A percentile compares a stretch with the other conserved stretches of the same genome.
Conservation (phyloP, 1,284 basidiomycete species). For the Inonotus obliquus region DNA sequence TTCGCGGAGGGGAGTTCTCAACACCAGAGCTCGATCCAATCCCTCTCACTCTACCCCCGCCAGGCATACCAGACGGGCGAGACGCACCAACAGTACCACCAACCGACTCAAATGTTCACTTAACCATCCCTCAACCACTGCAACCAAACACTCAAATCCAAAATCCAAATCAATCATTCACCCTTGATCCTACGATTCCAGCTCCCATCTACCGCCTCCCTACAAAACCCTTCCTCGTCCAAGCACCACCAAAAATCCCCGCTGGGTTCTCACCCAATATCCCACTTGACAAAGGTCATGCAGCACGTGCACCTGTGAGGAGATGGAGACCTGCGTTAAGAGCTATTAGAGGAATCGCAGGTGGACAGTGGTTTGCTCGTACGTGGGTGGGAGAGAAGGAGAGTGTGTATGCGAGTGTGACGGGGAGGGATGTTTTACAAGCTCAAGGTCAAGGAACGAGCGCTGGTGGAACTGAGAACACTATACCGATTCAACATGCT, state of each 20-base stretch:
- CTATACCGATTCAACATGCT: background rate
- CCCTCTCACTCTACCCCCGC: constrained; percentile 10
- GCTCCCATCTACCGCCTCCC: constrained; percentile 71
- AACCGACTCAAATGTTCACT: background rate
- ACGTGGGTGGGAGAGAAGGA: constrained; percentile 79
- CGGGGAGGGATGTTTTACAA: constrained; percentile 23
- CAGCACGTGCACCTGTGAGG: constrained; percentile 52
- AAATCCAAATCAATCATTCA: constrained; percentile 34
- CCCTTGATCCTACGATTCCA: constrained; percentile 42
- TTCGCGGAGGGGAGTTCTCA: constrained; percentile 27
- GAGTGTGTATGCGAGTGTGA: constrained; percentile 46
- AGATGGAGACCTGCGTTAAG: constrained; percentile 68
- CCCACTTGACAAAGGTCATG: constrained; percentile 56
- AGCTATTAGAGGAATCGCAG: constrained; percentile 73
- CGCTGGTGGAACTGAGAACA: background rate
- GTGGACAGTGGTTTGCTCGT: constrained; percentile 70
- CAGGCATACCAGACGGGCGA: background rate
- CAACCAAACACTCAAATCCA: constrained; percentile 22
- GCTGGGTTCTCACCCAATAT: constrained; percentile 62
- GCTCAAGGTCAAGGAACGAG: no score
- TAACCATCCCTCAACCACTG: background rate
- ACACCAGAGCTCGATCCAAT: constrained; percentile 27
- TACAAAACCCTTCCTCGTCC: constrained; percentile 72
- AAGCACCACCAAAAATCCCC: constrained; percentile 66
- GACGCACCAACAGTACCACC: constrained; percentile 17